These are phyloP conservation scores for Boletus patriciae DNA, from an alignment of 768 basidiomycete species.

Conservation along the genomic window DNA sequence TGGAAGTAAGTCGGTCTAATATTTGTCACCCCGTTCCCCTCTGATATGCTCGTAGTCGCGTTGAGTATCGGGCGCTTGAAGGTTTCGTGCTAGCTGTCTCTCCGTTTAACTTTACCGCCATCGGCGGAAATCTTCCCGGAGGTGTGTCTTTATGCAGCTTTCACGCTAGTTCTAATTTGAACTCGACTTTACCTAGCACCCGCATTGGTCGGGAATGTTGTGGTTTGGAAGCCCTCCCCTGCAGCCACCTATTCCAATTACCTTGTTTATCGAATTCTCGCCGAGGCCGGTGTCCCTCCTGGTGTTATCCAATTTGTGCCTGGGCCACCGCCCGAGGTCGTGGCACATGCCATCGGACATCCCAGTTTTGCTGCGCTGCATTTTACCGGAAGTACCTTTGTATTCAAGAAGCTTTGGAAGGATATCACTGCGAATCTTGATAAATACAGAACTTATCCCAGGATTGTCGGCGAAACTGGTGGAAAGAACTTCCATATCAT, in stretches of 20 bases:
- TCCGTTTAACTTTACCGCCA: slow-evolving; percentile 98
- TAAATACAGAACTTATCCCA: slow-evolving; percentile 83
- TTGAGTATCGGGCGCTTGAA: slow-evolving; percentile 96
- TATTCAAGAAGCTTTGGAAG: slow-evolving; percentile 97
- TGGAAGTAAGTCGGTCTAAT: slow-evolving; percentile 79
- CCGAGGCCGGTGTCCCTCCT: slow-evolving; percentile 91
- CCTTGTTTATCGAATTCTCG: slow-evolving; percentile 83
- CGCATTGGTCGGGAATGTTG: slow-evolving; percentile 91
- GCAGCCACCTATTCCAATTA: slow-evolving; percentile 95
- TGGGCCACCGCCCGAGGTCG: slow-evolving; percentile 81
- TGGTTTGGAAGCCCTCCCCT: slow-evolving; percentile 97
- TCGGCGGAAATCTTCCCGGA: slow-evolving; percentile 91
- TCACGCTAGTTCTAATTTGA: background rate
- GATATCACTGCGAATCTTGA: slow-evolving; percentile 89
- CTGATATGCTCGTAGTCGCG: slow-evolving; percentile 57
- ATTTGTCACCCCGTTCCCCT: background rate
- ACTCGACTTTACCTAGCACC: slow-evolving; percentile 53
- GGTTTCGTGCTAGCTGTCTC: slow-evolving; percentile 98
- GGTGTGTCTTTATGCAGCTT: slow-evolving; percentile 34
- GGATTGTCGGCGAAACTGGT: slow-evolving; percentile 97
- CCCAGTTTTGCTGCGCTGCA: slow-evolving; percentile 83
- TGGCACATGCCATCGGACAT: slow-evolving; percentile 79
- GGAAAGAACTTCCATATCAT: slow-evolving; percentile 99
- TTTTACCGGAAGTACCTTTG: slow-evolving; percentile 93
- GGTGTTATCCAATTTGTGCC: slow-evolving; percentile 98